Base-by-base conservation (phyloP, 495 filamentous ascomycete genomes). In the Aspergillus nidulans region DNA sequence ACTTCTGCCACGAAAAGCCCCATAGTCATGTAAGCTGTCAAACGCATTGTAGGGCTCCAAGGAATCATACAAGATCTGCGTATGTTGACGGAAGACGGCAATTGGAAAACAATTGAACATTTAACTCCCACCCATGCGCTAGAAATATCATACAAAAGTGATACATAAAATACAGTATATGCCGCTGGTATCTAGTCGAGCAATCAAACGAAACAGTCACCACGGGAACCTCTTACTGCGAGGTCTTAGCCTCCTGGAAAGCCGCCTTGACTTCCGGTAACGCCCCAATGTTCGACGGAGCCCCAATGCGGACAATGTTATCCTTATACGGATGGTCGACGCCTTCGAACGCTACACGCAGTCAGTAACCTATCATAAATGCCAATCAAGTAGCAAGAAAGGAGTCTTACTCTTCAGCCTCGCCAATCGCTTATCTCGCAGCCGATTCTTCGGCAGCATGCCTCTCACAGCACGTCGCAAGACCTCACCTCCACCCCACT, bases 401-500 rank as follows among this genome's bases (percentile, higher is more conserved):
- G 39, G 26, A 24, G 38, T 74, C 82, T 68, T 59, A 88, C 85
- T 83, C 82, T 96, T 97, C 68, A 98, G 71, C 62, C 94, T 76
- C n/a, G 82, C 88, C 76, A 98, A 71, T 56, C 95, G 70, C 74
- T 87, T 85, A 67, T 94, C 89, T 65, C 91, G 77, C 62, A 98
- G 74, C 60, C 90, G 72, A 73, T 98, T 98, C 87, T 97, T 98
- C 44, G 94, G 94, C 75, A 98, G 70, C 94, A 98, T 98, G 50
- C 94, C 94, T 68, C 85, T 85, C 21, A 98, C 94, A 10, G 94
- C 94, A 70, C 88, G 88, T 58, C 91, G 80, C 69, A 98, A 70
- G 49, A 97, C 88, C 83, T 98, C 94, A 34, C 87, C 90, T 59
- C 94, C 94, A 53, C 94, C 94, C 78, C 87, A 87, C 80, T 97